Conservation (phyloP, 2,329 filamentous ascomycete genomes). For the Aurifilum marmelostoma region DNA sequence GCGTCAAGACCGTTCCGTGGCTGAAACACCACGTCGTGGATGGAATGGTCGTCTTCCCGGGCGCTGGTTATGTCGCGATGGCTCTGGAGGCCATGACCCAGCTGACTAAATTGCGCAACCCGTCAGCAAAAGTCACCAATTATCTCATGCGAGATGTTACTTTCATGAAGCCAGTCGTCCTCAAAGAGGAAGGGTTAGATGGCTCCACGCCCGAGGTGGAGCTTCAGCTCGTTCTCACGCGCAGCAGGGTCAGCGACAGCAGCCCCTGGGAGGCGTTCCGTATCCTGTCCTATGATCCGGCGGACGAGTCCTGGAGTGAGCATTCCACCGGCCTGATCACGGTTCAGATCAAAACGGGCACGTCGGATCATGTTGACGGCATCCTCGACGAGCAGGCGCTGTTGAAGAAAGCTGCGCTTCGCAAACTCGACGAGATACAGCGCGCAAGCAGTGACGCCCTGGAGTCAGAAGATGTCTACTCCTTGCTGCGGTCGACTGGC, state of each 20-base stretch:
- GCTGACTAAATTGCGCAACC: conserved; percentile 4
- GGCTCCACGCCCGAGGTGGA: conserved; percentile 14
- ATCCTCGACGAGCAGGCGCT: conserved; percentile 1
- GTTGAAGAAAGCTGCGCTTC: neutral
- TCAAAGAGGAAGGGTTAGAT: neutral
- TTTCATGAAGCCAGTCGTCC: conserved; percentile 17
- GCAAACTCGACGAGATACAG: conserved; percentile 10
- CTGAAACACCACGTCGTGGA: conserved; percentile 14
- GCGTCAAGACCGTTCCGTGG: conserved; percentile 8
- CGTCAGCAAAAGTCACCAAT: neutral
- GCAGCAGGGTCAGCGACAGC: neutral
- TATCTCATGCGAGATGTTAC: conserved; percentile 9
- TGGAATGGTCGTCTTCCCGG: conserved; percentile 13
- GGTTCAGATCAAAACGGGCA: neutral
- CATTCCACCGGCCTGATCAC: conserved; percentile 12
- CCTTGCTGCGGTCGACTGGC: conserved; percentile 10
- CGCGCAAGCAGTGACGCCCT: neutral
- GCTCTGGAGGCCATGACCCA: conserved; percentile 15
- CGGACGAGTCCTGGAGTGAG: conserved; percentile 14
- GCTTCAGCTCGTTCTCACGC: conserved; percentile 17
- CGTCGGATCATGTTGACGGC: conserved; percentile 4
- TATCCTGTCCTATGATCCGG: conserved; percentile 8
- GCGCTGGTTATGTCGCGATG: conserved; percentile 15
- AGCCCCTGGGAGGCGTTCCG: conserved; percentile 20
- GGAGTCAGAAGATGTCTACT: neutral